A percentile compares a stretch with the other conserved stretches of the same genome.
Evolutionary conservation across 176 grass and related monocot genomes (phyloP).

Genomic region (Triticum aestivum): DNA sequence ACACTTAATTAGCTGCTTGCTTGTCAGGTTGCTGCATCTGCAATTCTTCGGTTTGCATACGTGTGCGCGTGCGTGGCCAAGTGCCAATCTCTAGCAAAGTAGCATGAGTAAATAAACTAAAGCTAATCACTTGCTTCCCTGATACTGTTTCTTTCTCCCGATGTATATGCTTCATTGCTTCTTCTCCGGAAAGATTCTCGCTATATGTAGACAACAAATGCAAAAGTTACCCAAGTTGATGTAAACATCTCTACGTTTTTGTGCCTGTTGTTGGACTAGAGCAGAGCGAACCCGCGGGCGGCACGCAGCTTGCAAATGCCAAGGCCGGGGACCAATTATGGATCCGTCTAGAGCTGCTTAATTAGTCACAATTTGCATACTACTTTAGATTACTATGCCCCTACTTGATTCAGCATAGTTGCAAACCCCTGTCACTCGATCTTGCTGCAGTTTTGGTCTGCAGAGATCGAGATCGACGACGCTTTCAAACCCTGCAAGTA

Average conservation of each 20-base stretch:
- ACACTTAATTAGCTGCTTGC: not conserved
- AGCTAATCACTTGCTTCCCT: not conserved
- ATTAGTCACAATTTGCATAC: not conserved
- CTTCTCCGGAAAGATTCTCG: not conserved
- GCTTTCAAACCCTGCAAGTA: not conserved
- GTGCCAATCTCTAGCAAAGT: not conserved
- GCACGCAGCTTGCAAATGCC: constrained; percentile 26
- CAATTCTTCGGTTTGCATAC: not conserved
- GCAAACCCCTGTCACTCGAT: not conserved
- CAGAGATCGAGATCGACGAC: not conserved
- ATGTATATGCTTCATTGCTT: not conserved
- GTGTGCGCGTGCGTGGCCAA: not conserved
- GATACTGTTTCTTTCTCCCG: not conserved
- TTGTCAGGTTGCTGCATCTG: not conserved
- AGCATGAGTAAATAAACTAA: not conserved
- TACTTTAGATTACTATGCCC: too few relatives aligned
- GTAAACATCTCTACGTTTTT: not conserved
- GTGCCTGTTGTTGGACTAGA: too few relatives aligned
- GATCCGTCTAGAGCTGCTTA: not conserved
- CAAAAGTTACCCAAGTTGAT: not conserved
- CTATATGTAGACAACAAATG: not conserved
- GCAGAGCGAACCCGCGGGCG: not conserved
- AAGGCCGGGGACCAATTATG: not conserved
- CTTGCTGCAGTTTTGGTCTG: not conserved
- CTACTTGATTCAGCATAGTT: not conserved